phyloP scores from a whole-genome alignment of 2,329 filamentous ascomycete genomes.

The Talaromyces sp. region DNA sequence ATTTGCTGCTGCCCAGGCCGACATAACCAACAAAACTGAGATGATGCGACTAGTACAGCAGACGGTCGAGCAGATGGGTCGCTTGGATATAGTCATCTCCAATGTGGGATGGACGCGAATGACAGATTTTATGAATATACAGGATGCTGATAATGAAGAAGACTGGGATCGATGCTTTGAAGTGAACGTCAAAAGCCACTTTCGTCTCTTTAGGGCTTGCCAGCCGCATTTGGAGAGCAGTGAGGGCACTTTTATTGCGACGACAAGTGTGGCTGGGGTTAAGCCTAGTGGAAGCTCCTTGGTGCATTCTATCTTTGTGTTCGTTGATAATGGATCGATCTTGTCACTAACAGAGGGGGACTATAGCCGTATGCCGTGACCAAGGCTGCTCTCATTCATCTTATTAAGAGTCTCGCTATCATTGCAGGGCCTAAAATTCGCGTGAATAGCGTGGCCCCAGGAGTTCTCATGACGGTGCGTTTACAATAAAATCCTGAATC shows the following conservation, averaged over 20 bases:
- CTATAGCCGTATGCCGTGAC: background rate
- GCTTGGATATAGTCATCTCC: constrained; percentile 47
- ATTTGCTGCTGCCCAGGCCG: constrained; percentile 33
- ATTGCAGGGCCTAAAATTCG: background rate
- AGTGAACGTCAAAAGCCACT: constrained; percentile 62
- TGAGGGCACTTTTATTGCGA: constrained; percentile 62
- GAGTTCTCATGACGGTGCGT: background rate
- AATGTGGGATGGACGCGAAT: constrained; percentile 41
- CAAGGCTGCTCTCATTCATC: background rate
- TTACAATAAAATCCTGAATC: background rate
- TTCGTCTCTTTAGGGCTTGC: constrained; percentile 58
- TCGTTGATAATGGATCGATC: background rate
- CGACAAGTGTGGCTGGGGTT: constrained; percentile 63
- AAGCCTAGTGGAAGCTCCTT: constrained; percentile 61
- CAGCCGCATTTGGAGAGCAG: constrained; percentile 53
- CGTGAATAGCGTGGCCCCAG: background rate
- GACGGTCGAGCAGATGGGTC: constrained; percentile 36
- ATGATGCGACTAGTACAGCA: background rate
- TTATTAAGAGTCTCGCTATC: background rate
- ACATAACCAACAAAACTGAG: background rate
- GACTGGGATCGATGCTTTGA: constrained; percentile 60
- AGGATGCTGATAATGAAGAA: constrained; percentile 42
- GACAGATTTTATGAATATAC: constrained; percentile 33
- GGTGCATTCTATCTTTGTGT: constrained; percentile 5
- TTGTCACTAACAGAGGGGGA: background rate